Conservation (phyloP, 441 rosid species). For the Isatis lusitanica region DNA sequence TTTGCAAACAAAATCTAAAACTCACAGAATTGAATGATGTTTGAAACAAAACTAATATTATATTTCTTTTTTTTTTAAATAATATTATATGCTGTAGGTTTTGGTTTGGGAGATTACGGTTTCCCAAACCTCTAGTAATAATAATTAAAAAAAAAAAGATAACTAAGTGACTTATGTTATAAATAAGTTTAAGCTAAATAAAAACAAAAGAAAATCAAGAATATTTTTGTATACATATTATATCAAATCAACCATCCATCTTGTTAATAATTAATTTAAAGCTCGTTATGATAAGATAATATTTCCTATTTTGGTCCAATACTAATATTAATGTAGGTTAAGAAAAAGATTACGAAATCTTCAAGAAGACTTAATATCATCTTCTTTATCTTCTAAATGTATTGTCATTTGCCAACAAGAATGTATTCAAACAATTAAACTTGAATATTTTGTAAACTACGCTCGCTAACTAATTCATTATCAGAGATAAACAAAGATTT, state of each 20-base stretch:
- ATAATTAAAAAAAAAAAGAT: too few species aligned
- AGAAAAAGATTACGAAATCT: conserved; percentile 25
- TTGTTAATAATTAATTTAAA: background rate
- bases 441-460: background rate
- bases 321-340: background rate
- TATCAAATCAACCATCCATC: background rate
- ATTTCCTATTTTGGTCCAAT: background rate
- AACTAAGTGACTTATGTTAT: background rate
- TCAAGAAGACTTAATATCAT: conserved; percentile 2
- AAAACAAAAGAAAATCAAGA: background rate
- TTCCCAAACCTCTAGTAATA: too few species aligned
- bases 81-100: too few species aligned
- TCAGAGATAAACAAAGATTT: background rate
- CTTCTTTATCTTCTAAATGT: background rate
- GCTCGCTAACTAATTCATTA: background rate
- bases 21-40: too few species aligned
- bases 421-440: conserved; percentile 7
- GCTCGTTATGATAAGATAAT: background rate
- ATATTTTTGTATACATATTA: background rate
- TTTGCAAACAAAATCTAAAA: too few species aligned
- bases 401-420: conserved; percentile 13
- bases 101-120: too few species aligned
- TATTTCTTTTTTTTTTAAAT: too few species aligned
- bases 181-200: background rate
- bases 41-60: too few species aligned